Evolutionary conservation across 129 eudicot species (phyloP), one percentile per base, ranked within the genome.

Genomic region (Escallonia herrerae): DNA sequence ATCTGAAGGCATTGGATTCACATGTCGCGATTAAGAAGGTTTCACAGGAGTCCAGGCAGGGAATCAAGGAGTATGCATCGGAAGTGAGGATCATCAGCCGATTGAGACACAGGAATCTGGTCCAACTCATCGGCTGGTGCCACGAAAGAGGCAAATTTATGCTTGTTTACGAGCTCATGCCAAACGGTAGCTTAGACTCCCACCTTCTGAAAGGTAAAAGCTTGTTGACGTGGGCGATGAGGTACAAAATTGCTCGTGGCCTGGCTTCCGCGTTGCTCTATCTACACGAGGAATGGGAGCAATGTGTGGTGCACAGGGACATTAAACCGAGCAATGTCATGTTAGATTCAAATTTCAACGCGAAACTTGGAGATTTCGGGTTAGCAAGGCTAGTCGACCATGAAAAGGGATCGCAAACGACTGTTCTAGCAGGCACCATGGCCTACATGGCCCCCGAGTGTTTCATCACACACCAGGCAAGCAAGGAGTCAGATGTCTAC

Each of bases 361-460:
- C 67, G 0, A 74, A 79, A 55, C 73, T 74, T 6, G 83, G 80
- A 7, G 80, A 79, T 61, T 79, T 79, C 22, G 80, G 80, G 55
- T 70, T 79, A 44, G 77, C 80, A 10, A 70, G 73, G 66, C 38
- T 79, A 56, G 77, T 74, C n/a, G 80, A 79, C 49, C 84, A 74
- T 1, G 77, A 74, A 3, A 79, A 79, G 64, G 84, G 77, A 2
- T 62, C 38, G 2, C 44, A 79, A 6, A 74, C 80, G 39, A 79
- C 76, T 0, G n/a, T 48, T 60, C 12, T 74, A 41, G 80, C 77
- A 2, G 83, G 80, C 47, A 79, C 83, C 10, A 9, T 65, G 68
- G 83, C 76, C 37, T 79, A 73, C 61, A 74, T 79, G 58, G 79
- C 83, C 10, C 80, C 83, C 7, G 83, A 79, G 70, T 74, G 72